Percentiles rank a stretch among this genome's conserved stretches.
Conservation (phyloP, 345 rosid genomes). For the Cochlearia excelsa region DNA sequence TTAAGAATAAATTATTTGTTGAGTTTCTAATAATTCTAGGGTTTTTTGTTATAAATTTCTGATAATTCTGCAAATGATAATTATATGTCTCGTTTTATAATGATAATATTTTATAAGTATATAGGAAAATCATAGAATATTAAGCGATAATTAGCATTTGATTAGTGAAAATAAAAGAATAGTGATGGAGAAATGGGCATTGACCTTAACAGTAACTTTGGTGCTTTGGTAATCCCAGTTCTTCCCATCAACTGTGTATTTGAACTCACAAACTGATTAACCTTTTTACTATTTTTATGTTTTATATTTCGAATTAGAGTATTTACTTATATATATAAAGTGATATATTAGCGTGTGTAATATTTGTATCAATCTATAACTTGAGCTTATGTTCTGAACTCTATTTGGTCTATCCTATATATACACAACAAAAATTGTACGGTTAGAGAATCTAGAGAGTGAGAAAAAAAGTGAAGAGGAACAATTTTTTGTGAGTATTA, state of each 20-base stretch:
- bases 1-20: too few species aligned
- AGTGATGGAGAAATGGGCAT: slow-evolving; percentile 8
- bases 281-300: background rate
- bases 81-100: too few species aligned
- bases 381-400: slow-evolving; percentile 25
- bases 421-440: slow-evolving; percentile 25
- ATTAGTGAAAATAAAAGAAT: slow-evolving; percentile 15
- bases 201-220: slow-evolving; percentile 32
- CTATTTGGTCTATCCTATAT: slow-evolving; percentile 21
- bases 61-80: too few species aligned
- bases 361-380: slow-evolving; percentile 3
- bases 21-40: too few species aligned
- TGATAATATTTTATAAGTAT: too few species aligned
- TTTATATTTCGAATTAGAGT: background rate
- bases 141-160: slow-evolving; percentile 5
- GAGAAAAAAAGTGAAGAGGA: slow-evolving; percentile 4
- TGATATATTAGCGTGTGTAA: slow-evolving; percentile 5
- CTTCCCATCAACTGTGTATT: slow-evolving; percentile 29
- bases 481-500: too few species aligned
- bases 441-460: slow-evolving; percentile 27
- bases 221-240: slow-evolving; percentile 30
- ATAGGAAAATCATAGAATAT: background rate
- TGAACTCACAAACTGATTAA: background rate
- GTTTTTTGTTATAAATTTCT: too few species aligned
- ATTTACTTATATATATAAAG: background rate